phyloP scores from a whole-genome alignment of 2,329 filamentous ascomycete species.

The Aureobasidium sp. region DNA sequence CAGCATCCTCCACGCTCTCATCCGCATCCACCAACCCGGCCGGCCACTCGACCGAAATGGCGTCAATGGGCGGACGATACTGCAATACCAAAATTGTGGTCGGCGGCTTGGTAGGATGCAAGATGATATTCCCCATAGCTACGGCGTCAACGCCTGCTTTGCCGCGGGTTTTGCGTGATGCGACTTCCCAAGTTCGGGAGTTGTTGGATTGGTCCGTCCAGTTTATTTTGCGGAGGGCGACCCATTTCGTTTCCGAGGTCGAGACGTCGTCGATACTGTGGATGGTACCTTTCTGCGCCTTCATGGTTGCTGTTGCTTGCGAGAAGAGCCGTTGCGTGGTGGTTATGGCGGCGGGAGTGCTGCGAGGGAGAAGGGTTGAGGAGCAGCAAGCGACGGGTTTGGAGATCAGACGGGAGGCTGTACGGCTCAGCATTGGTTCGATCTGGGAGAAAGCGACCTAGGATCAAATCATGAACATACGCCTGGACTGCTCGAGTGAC shows the following conservation, averaged over 20 bases:
- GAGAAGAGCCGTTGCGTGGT: background rate
- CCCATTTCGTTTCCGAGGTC: slow-evolving; percentile 15
- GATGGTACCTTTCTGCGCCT: slow-evolving; percentile 14
- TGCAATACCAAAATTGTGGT: slow-evolving; percentile 52
- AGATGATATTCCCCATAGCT: slow-evolving; percentile 49
- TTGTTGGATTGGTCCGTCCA: slow-evolving; percentile 34
- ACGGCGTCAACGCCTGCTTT: slow-evolving; percentile 54
- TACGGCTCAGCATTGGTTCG: slow-evolving; percentile 3
- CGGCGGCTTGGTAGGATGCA: slow-evolving; percentile 39
- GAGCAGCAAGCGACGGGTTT: too few relatives aligned
- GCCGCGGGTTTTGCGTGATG: slow-evolving; percentile 46
- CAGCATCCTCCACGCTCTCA: slow-evolving; percentile 50
- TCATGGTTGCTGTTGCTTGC: background rate
- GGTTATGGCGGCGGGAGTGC: background rate
- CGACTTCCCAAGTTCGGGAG: slow-evolving; percentile 44
- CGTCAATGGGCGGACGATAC: slow-evolving; percentile 53
- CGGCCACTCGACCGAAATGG: slow-evolving; percentile 53
- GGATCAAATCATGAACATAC: too few relatives aligned
- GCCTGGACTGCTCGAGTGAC: background rate
- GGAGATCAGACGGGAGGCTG: background rate
- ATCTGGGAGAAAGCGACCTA: too few relatives aligned
- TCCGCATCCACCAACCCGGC: slow-evolving; percentile 53
- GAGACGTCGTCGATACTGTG: slow-evolving; percentile 6
- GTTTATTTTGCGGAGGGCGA: slow-evolving; percentile 10
- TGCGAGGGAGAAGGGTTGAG: background rate